These are phyloP conservation scores for Aureobasidium sp. DNA, from an alignment of 2,329 filamentous ascomycete genomes.

Conservation along the genomic window DNA sequence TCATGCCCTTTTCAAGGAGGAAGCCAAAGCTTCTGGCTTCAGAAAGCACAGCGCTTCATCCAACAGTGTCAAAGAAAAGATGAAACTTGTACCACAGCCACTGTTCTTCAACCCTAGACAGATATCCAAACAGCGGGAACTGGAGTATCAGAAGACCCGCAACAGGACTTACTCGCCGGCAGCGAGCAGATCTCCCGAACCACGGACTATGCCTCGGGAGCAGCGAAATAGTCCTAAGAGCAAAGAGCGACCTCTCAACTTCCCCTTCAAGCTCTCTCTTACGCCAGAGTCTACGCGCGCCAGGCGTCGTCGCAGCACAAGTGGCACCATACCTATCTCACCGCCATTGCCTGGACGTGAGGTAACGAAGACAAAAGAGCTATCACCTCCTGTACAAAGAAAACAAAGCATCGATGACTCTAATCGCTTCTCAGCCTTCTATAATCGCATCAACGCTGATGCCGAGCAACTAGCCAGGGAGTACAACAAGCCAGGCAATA, in stretches of 20 bases:
- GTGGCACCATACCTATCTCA: conserved; percentile 28
- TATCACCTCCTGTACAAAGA: background rate
- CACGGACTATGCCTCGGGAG: background rate
- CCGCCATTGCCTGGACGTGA: conserved; percentile 19
- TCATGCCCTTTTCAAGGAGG: conserved; percentile 22
- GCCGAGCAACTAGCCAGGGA: background rate
- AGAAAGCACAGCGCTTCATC: conserved; percentile 2
- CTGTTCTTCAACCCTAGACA: conserved; percentile 20
- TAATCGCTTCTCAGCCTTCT: conserved; percentile 7
- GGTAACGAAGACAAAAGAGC: background rate
- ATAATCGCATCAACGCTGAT: background rate
- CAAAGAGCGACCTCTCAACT: background rate
- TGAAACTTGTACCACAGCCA: conserved; percentile 29
- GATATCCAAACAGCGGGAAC: conserved; percentile 1
- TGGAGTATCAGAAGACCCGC: background rate
- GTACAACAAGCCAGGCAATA: background rate
- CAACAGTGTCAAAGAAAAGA: conserved; percentile 10
- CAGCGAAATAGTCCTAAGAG: background rate
- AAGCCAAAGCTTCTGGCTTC: conserved; percentile 3
- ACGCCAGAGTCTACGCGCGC: conserved; percentile 5
- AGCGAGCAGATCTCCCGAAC: background rate
- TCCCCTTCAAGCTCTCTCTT: conserved; percentile 1
- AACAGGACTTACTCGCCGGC: background rate
- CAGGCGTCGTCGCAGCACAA: conserved; percentile 21
- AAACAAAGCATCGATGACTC: conserved; percentile 12